phyloP scores from a whole-genome alignment of 2,329 filamentous ascomycete species.

The Drechslerella coelobrocha region DNA sequence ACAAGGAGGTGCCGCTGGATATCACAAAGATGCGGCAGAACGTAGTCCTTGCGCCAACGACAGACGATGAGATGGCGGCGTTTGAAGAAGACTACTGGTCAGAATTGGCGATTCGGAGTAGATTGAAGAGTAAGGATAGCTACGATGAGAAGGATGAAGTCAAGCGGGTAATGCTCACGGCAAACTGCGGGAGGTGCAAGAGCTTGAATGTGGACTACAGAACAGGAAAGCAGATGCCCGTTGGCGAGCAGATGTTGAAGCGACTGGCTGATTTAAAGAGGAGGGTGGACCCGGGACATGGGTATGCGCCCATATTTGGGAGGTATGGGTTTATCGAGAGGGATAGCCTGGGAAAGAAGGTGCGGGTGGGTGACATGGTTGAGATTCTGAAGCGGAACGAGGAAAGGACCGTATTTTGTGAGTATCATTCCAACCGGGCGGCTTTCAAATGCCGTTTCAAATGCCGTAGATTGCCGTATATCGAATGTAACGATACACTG shows the following conservation, averaged over 20 bases:
- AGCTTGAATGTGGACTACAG: constrained; percentile 69
- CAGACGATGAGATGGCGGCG: constrained; percentile 61
- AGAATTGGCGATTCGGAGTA: constrained; percentile 63
- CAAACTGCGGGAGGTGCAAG: constrained; percentile 72
- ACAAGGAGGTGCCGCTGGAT: constrained; percentile 62
- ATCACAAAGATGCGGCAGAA: constrained; percentile 76
- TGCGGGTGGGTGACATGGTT: constrained; percentile 67
- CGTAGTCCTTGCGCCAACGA: constrained; percentile 64
- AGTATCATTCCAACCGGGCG: constrained; percentile 55
- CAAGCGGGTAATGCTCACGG: constrained; percentile 66
- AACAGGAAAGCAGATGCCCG: constrained; percentile 67
- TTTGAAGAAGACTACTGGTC: constrained; percentile 79
- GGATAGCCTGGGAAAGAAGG: constrained; percentile 55
- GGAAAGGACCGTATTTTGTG: constrained; percentile 66
- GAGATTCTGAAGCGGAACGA: constrained; percentile 62
- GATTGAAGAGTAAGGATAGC: constrained; percentile 17
- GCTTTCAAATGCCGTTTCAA: not conserved
- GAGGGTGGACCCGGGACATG: constrained; percentile 72
- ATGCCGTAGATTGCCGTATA: too few species aligned
- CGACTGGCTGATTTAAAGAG: constrained; percentile 67
- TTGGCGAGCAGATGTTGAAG: constrained; percentile 71
- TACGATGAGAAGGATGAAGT: not conserved
- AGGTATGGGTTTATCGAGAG: constrained; percentile 70
- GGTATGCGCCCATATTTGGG: constrained; percentile 75
- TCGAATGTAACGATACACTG: not conserved